Conservation (phyloP, 2,329 filamentous ascomycete genomes). For the Bipolaris zeicola region DNA sequence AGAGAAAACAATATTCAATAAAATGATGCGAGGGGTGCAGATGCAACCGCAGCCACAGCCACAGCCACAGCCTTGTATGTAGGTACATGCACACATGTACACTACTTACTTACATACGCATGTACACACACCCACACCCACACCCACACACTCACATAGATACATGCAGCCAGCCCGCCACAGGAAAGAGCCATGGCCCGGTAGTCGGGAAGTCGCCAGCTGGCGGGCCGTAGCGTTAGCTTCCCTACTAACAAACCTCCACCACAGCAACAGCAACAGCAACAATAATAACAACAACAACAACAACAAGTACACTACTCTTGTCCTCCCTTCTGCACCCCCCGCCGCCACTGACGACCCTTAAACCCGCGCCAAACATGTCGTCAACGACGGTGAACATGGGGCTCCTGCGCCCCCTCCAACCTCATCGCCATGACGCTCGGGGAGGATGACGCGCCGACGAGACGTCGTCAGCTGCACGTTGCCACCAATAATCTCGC, state of each 20-base stretch:
- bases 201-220: conserved; percentile 14
- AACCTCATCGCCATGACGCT: conserved; percentile 6
- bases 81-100: background rate
- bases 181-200: conserved; percentile 1
- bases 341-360: background rate
- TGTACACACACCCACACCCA: too few relatives aligned
- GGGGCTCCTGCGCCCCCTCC: conserved; percentile 1
- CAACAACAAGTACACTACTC: background rate
- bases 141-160: too few relatives aligned
- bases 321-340: background rate
- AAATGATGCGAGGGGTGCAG: background rate
- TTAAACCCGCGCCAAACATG: background rate
- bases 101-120: background rate
- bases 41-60: background rate
- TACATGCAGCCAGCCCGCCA: background rate
- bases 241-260: conserved; percentile 18
- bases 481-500: conserved; percentile 24
- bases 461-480: conserved; percentile 18
- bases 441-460: conserved; percentile 14
- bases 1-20: background rate
- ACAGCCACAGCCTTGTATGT: background rate
- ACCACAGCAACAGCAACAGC: background rate
- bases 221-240: conserved; percentile 26
- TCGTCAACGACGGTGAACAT: conserved; percentile 3
- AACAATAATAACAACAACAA: background rate